Evolutionary conservation across 768 basidiomycete species (phyloP).

Genomic region (Mycena polygramma): DNA sequence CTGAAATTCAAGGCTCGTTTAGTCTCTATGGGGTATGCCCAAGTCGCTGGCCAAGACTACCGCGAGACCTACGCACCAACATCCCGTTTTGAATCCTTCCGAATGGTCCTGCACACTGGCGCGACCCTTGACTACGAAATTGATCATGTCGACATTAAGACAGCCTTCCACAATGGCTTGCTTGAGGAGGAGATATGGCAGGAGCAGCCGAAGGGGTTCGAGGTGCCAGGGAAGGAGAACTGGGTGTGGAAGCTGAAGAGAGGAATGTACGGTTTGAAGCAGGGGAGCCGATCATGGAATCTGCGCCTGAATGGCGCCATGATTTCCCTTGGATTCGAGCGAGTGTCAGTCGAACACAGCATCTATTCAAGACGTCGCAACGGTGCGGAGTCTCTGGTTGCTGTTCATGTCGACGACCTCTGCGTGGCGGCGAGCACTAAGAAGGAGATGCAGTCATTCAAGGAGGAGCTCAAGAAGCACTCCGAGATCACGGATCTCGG

Average conservation of each 20-base stretch:
- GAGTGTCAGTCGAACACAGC: constrained; percentile 37
- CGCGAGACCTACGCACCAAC: constrained; percentile 16
- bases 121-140: constrained; percentile 15
- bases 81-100: constrained; percentile 8
- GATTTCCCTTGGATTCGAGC: constrained; percentile 33
- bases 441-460: constrained; percentile 19
- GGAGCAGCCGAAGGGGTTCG: constrained; percentile 20
- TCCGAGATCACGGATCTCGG: constrained; percentile 44
- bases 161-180: constrained; percentile 15
- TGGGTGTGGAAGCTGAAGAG: constrained; percentile 25
- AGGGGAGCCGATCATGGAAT: constrained; percentile 40
- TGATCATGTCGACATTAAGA: constrained; percentile 15
- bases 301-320: constrained; percentile 10
- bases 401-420: constrained; percentile 46
- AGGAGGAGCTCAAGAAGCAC: constrained; percentile 11
- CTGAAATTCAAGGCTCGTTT: constrained; percentile 18
- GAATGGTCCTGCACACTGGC: constrained; percentile 28
- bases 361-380: constrained; percentile 28
- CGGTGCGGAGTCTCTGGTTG: constrained; percentile 6
- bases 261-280: constrained; percentile 21
- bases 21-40: constrained; percentile 17
- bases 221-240: constrained; percentile 15
- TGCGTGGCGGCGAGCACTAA: constrained; percentile 27
- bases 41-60: constrained; percentile 14
- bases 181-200: constrained; percentile 18